Conservation (phyloP, 2,329 filamentous ascomycete genomes). For the Venturia pyrina region DNA sequence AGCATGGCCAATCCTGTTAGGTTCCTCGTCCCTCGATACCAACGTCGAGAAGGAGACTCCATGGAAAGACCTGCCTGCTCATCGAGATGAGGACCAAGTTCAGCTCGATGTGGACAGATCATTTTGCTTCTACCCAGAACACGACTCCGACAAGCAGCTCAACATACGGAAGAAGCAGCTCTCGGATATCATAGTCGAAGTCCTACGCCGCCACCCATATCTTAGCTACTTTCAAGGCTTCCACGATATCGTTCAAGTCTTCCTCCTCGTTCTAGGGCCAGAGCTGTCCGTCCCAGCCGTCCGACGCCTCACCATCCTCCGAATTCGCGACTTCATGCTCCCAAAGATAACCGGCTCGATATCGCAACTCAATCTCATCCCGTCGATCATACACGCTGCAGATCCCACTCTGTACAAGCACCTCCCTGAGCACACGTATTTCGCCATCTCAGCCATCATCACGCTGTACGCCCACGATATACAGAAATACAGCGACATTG, state of each 20-base stretch:
- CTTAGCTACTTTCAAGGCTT: constrained; percentile 97
- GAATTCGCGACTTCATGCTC: constrained; percentile 97
- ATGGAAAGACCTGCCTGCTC: constrained; percentile 59
- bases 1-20: constrained; percentile 59
- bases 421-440: constrained; percentile 79
- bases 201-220: constrained; percentile 70
- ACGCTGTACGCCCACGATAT: constrained; percentile 98
- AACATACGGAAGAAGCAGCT: constrained; percentile 64
- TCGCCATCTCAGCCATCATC: constrained; percentile 76
- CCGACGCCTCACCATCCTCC: constrained; percentile 73
- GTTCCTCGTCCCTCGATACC: constrained; percentile 20
- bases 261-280: constrained; percentile 72
- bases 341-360: constrained; percentile 73
- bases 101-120: constrained; percentile 85
- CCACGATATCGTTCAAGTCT: constrained; percentile 94
- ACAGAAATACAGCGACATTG: constrained; percentile 77
- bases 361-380: constrained; percentile 77
- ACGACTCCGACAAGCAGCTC: constrained; percentile 37
- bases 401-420: constrained; percentile 66
- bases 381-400: constrained; percentile 63
- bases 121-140: constrained; percentile 90
- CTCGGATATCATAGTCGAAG: constrained; percentile 66
- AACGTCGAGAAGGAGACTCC: constrained; percentile 19
- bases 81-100: constrained; percentile 85
- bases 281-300: constrained; percentile 52